Evolutionary conservation across 2,329 filamentous ascomycete species (phyloP).

Genomic region (Sclerotinia glacialis): DNA sequence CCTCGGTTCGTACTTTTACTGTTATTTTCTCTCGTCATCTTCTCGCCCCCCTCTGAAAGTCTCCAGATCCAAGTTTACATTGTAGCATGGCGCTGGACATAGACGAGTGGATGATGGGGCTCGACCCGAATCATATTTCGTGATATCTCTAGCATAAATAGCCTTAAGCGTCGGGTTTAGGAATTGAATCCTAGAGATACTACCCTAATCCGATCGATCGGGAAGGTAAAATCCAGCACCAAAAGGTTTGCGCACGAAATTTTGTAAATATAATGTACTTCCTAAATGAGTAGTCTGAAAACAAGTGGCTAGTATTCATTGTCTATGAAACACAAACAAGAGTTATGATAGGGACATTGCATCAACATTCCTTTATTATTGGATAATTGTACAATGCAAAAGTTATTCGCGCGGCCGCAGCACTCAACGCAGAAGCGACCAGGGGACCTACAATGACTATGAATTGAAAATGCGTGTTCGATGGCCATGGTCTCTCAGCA

Average conservation of each 20-base stretch:
- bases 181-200: constrained; percentile 20
- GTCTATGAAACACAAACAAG: background rate
- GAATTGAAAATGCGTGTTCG: constrained; percentile 9
- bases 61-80: background rate
- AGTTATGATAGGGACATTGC: constrained; percentile 14
- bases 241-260: constrained; percentile 11
- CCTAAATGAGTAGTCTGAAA: constrained; percentile 12
- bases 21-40: constrained; percentile 21
- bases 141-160: constrained; percentile 16
- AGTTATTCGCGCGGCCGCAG: constrained; percentile 12
- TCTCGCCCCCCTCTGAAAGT: constrained; percentile 10
- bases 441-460: constrained; percentile 11
- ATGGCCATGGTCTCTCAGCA: constrained; percentile 17
- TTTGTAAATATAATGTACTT: background rate
- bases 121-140: constrained; percentile 10
- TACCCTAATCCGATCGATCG: constrained; percentile 17
- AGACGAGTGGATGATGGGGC: constrained; percentile 14
- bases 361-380: constrained; percentile 4
- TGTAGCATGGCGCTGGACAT: constrained; percentile 14
- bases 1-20: background rate
- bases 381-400: constrained; percentile 16
- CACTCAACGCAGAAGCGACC: constrained; percentile 8
- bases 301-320: constrained; percentile 20
- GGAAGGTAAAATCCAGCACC: background rate
- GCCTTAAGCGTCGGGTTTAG: constrained; percentile 11